Base-by-base conservation (phyloP, 2,329 filamentous ascomycete species). In the Canariomyces notabilis region DNA sequence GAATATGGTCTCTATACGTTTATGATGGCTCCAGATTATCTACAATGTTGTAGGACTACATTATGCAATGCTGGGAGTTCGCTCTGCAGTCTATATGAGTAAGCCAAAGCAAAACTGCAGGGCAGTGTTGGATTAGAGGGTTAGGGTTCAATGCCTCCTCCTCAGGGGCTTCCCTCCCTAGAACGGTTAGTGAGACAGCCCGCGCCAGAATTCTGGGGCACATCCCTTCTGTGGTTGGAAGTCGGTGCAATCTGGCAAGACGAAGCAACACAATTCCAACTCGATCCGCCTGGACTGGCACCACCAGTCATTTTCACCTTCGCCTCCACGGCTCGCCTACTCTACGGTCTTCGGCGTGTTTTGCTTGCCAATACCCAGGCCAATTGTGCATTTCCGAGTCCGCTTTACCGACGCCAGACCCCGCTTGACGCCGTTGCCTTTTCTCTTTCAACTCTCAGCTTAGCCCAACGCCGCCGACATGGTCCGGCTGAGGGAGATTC, bases 401-500 rank as follows among this genome's bases (percentile, higher is more conserved):
- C 7, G 14, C 19, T 32, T 37, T 26, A 33, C 37, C 9, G 12
- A 32, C 32, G 33, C 15, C 37, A 23, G 11, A 16, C 14, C 16
- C 21, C 16, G 11, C 41, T 20, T 29, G 23, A 42, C 39, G 38
- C 33, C 37, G 9, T 37, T n/a, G n/a, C 41, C 8, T 26, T 21
- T 31, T 9, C 33, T 20, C 6, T 37, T 22, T 16, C 32, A 26
- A 43, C 26, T 37, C 36, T 35, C 36, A 41, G n/a, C n/a, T n/a
- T n/a, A n/a, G n/a, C n/a, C 15, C 34, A 32, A 31, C 35, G 19
- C 29, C 43, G 44, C 39, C 54, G 49, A 41, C 68, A 98, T 98
- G 93, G 91, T 96, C 70, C 87, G 89, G 73, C 77, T 97, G 69
- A 83, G 91, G 76, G 90, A 97, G 75, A 94, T 98, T 64, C 87